Evolutionary conservation across 306 rosid species (phyloP), one percentile per base, ranked within the genome.

Genomic region (Vicia villosa): DNA sequence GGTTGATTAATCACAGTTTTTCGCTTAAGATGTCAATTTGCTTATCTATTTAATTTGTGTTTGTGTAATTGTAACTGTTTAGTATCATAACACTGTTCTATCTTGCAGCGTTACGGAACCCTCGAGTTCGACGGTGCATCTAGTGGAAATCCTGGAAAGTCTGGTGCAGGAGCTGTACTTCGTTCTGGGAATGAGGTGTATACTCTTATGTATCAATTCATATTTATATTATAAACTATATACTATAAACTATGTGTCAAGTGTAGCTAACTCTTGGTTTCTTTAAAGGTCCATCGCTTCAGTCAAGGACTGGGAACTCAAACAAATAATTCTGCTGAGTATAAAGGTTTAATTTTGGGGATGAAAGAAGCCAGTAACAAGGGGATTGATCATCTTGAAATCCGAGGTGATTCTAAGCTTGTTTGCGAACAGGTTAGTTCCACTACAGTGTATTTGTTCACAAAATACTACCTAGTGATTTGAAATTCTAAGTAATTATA

Each of bases 111-210:
- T 57, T 62, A 90, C 22, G 86, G 97, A 74, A 72, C 8, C 71
- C 79, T 94, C 38, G 79, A 77, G 56, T 94, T 94, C 21, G 98
- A 88, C 69, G 97, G 98, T 42, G 98, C 98, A 78, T 82, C 92
- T 12, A 94, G 86, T 72, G 98, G 98, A 80, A 94, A 94, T 86
- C 98, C 98, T 78, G 98, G 98, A 70, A 83, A 36, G 21, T 79
- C 97, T 69, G 97, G 98, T 52, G 96, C 98, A n/a, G 98, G 97
- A 64, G 97, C 94, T 74, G 81, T 94, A 49, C 73, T 94, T 41
- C 90, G 88, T 59, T 80, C 94, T 58, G 67, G 67, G 63, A 79
- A 80, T 63, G 58, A 55, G 85, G 98, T 90, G 70, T 61, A 60
- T 42, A 40, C 36, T 78, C 13, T 59, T 59, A 34, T 59, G 13